phyloP scores from a whole-genome alignment of 164 flowering plant species.

The Tetrastigma voinierianum region DNA sequence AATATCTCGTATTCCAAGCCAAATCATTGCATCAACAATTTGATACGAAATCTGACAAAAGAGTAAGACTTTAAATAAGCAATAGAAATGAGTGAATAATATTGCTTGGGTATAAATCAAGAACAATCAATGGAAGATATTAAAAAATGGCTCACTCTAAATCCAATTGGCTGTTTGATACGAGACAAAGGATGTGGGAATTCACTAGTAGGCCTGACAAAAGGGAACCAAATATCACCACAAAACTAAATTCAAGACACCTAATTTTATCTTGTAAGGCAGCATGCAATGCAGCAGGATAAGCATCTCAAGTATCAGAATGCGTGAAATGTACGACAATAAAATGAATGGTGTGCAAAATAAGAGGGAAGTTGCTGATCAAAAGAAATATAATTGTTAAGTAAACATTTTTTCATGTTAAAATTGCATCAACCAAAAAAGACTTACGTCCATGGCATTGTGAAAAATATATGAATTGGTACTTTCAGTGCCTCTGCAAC shows the following conservation, averaged over 20 bases:
- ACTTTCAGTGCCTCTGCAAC: conserved; percentile 41
- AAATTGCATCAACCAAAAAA: conserved; percentile 1
- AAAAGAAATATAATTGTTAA: neutral
- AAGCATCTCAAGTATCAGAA: neutral
- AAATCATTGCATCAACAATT: conserved; percentile 38
- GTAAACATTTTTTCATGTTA: neutral
- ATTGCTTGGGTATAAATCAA: neutral
- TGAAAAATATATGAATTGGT: conserved; percentile 39
- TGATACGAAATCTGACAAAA: conserved; percentile 38
- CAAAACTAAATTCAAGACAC: neutral
- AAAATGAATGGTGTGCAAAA: neutral
- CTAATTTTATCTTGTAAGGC: neutral
- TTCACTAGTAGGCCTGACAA: conserved; percentile 38
- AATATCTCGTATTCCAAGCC: conserved; percentile 47
- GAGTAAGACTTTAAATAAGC: neutral
- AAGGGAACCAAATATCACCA: conserved; percentile 2
- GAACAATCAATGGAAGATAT: neutral
- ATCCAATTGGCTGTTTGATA: conserved; percentile 32
- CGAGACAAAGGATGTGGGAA: conserved; percentile 47
- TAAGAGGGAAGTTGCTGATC: neutral
- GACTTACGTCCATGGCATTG: conserved; percentile 53
- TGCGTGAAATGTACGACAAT: neutral
- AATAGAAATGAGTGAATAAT: neutral
- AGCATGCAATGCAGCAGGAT: neutral
- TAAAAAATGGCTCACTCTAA: conserved; percentile 25